Evolutionary conservation across 169 alveolate species (phyloP).

Genomic region (Plasmodium vinckei): DNA sequence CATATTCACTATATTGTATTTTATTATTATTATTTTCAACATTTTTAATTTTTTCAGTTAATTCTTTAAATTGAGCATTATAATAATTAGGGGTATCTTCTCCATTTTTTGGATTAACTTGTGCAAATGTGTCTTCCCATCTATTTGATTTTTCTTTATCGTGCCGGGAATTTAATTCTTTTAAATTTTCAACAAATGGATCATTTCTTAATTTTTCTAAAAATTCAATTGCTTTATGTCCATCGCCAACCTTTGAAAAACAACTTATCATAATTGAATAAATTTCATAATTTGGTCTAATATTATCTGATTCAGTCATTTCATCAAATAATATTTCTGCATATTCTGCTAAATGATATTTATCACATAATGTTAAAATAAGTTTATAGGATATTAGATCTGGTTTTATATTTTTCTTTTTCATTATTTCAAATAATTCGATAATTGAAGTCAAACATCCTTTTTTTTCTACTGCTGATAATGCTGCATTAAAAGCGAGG

Average conservation of each 20-base stretch:
- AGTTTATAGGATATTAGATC: conserved; percentile 63
- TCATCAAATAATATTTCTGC: conserved; percentile 70
- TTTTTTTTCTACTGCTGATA: conserved; percentile 73
- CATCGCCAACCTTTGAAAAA: conserved; percentile 59
- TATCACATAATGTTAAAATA: conserved; percentile 44
- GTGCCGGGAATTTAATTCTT: background rate
- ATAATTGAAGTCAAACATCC: conserved; percentile 50
- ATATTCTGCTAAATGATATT: conserved; percentile 54
- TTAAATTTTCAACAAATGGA: conserved; percentile 44
- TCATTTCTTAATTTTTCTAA: conserved; percentile 62
- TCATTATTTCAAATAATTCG: conserved; percentile 67
- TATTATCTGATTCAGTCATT: conserved; percentile 65
- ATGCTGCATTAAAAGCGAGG: conserved; percentile 62
- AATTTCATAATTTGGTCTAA: conserved; percentile 63
- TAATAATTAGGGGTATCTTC: background rate
- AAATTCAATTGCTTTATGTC: conserved; percentile 50
- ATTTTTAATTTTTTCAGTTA: conserved; percentile 42
- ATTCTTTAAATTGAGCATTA: conserved; percentile 33
- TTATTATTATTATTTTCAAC: conserved; percentile 41
- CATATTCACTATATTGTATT: conserved; percentile 71
- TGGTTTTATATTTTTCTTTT: conserved; percentile 74
- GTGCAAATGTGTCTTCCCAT: conserved; percentile 15
- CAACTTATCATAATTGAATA: conserved; percentile 72
- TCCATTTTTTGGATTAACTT: background rate
- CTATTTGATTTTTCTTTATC: conserved; percentile 1